Percentiles rank a stretch among this genome's conserved stretches.
phyloP scores from a whole-genome alignment of 345 rosid species.

The Lumnitzera littorea region DNA sequence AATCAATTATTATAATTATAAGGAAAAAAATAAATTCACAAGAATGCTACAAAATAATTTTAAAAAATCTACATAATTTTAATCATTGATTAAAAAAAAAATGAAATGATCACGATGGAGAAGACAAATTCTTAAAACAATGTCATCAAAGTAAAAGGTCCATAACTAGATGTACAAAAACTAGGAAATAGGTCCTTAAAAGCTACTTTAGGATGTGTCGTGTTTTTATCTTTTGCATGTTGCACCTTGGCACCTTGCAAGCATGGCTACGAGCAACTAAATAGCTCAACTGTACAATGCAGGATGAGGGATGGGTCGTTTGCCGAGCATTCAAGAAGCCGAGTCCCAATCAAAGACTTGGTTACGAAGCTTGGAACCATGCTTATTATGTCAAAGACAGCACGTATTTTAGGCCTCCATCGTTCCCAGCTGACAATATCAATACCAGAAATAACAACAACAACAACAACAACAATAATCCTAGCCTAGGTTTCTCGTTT shows the following conservation, averaged over 20 bases:
- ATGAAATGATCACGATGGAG: too few relatives aligned
- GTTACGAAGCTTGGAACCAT: constrained; percentile 63
- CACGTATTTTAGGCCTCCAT: constrained; percentile 16
- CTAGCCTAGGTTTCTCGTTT: constrained; percentile 12
- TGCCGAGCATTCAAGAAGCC: constrained; percentile 94
- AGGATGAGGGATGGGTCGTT: constrained; percentile 99
- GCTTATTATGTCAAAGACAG: constrained; percentile 27
- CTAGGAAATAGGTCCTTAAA: too few relatives aligned
- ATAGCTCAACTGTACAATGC: constrained; percentile 9
- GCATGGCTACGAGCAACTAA: too few relatives aligned
- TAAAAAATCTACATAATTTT: too few relatives aligned
- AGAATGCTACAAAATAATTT: too few relatives aligned
- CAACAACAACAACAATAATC: constrained; percentile 6
- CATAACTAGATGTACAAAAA: too few relatives aligned
- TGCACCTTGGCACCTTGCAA: neutral
- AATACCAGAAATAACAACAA: neutral
- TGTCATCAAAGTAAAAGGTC: too few relatives aligned
- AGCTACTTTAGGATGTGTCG: neutral
- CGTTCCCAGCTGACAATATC: constrained; percentile 6
- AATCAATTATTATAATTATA: too few relatives aligned
- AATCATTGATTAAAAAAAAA: too few relatives aligned
- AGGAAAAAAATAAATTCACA: too few relatives aligned
- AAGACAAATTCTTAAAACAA: too few relatives aligned
- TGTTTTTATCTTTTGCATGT: neutral
- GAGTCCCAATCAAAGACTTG: constrained; percentile 61